Evolutionary conservation across 768 basidiomycete genomes (phyloP), one percentile per base, ranked within the genome.

Genomic region (Nidularia sp.): DNA sequence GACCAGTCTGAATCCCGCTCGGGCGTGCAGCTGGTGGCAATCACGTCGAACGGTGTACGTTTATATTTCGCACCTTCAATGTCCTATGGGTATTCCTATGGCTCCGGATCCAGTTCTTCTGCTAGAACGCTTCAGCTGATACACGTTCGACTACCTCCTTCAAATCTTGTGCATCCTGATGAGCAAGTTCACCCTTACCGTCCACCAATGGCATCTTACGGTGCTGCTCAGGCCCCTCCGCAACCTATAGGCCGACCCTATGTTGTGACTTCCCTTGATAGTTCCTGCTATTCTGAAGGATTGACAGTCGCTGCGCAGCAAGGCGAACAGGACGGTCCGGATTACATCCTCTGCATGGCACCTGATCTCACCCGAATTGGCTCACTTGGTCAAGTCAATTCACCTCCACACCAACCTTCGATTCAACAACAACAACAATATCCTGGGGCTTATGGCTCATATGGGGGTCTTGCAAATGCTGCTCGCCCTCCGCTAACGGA

Each of bases 1-100:
- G 76, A 81, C 39, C 76, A 76, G 7, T 67, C 75, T 9, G 89
- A 91, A 64, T 86, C 89, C 29, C 84, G 83, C 12, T 70, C 79
- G 25, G 82, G 81, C 10, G 70, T 90, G 9, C 90, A 91, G 52
- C 77, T 98, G 7, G 74, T 97, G 47, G 93, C 88, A 1, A 70
- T 95, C 45, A 93, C 93, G 22, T 73, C 78, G 31, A 93, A 86
- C 48, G 94, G 91, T 9, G 81, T 88, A 2, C 84, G 95, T 47
- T 74, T 96, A 1, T 98, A 91, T 73, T 93, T 97, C 63, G 79
- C 80, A 1, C 78, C 86, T 2, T 71, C 78, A 3, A 68, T 70
- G 48, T 66, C 70, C 18, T 80, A 78, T 56, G 70, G 72, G 22
- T 85, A 83, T 64, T 70, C 77, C 43, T 81, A 78, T 54, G 69